Evolutionary conservation across 345 rosid species (phyloP), one percentile per base, ranked within the genome.

Genomic region (Syzygium oleosum): DNA sequence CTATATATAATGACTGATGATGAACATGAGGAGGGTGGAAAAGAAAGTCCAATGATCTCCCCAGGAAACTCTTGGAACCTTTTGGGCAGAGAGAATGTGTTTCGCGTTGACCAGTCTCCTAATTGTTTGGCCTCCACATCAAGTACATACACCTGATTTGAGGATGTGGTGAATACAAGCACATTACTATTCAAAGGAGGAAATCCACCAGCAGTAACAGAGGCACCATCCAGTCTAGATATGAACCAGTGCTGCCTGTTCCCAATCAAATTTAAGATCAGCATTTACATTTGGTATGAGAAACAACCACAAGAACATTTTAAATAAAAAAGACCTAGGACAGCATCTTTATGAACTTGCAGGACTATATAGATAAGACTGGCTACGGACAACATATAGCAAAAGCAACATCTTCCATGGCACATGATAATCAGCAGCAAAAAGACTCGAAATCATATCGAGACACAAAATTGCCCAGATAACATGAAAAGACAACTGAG

Each of bases 201-300:
- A 86, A 97, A 96, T 86, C 98, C 99, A 88, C 94, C 99, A 84
- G 99, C 97, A 49, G 98, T 92, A 65, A 97, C 96, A 79, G 98
- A 96, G 87, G 99, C 98, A 88, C 98, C 98, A 87, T 95, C 96
- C 90, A 97, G 91, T 90, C 98, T 95, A 84, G 98, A 93, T 86
- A 95, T 94, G 91, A 96, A 96, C 99, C 99, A 97, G 84, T 97
- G 99, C 89, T 97, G 99, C 93, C 99, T 97, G 93, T 87, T 88
- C 85, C 53, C 31, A 84, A 51, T 84, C 68, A 88, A 65, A 88
- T 23, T 80, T 58, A 65, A 85, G n/a, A 61, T 63, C 77, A 87
- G 31, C 77, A 58, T 58, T 78, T 65, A 46, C 53, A 86, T 23
- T 58, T 53, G 86, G 83, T 58, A 55, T 55, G 79, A 52, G 27